These are phyloP conservation scores for Coemansia sp. DNA, from an alignment of 371 early-diverging fungal species.

Conservation along the genomic window DNA sequence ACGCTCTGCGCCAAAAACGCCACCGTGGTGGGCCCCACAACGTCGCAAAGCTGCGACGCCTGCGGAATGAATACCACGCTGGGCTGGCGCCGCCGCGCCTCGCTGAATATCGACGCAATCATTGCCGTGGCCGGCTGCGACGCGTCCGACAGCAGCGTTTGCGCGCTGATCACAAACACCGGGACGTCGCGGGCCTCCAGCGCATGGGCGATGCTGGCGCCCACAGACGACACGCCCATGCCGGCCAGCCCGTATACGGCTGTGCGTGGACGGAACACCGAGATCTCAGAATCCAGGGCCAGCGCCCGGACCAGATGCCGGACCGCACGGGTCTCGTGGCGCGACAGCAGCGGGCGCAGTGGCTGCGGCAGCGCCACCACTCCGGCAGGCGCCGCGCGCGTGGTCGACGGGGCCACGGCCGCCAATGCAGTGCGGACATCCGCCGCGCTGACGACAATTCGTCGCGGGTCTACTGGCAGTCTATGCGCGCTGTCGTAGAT, in stretches of 20 bases:
- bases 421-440: constrained; percentile 59
- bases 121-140: constrained; percentile 53
- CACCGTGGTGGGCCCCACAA: constrained; percentile 49
- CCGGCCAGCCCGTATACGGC: constrained; percentile 57
- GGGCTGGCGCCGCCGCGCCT: constrained; percentile 58
- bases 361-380: constrained; percentile 5
- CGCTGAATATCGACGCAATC: constrained; percentile 54
- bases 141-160: constrained; percentile 51
- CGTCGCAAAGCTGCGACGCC: constrained; percentile 55
- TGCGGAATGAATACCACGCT: constrained; percentile 58
- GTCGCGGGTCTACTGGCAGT: constrained; percentile 51
- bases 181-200: constrained; percentile 53
- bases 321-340: constrained; percentile 45
- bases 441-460: constrained; percentile 53
- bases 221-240: constrained; percentile 57
- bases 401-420: constrained; percentile 55
- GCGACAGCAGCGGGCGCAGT: constrained; percentile 17
- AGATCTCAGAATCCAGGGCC: background rate
- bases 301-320: constrained; percentile 37
- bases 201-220: constrained; percentile 54
- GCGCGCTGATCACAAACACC: constrained; percentile 54
- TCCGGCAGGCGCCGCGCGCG: constrained; percentile 42
- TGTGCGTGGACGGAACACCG: constrained; percentile 55
- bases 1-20: constrained; percentile 53
- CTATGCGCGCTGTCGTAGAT: constrained; percentile 60